Conservation (phyloP, 1,284 basidiomycete genomes). For the Naganishia cerealis region DNA sequence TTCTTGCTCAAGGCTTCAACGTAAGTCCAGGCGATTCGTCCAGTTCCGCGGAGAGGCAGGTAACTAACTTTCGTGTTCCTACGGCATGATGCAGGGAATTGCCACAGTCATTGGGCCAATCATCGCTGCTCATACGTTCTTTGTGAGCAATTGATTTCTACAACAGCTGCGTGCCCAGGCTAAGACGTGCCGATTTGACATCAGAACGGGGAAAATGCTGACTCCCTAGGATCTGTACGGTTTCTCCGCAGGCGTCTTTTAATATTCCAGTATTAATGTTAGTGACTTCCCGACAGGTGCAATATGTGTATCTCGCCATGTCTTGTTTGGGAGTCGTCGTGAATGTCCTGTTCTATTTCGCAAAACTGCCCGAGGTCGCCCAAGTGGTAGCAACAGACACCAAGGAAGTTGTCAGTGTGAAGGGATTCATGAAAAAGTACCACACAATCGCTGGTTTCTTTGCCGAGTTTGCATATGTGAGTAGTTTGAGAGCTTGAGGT, state of each 20-base stretch:
- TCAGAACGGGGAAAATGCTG: constrained; percentile 37
- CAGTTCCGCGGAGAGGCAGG: neutral
- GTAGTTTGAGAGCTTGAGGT: neutral
- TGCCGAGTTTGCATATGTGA: constrained; percentile 40
- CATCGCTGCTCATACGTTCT: constrained; percentile 44
- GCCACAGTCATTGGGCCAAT: constrained; percentile 45
- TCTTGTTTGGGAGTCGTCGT: constrained; percentile 38
- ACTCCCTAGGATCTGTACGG: constrained; percentile 31
- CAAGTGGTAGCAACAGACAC: constrained; percentile 40
- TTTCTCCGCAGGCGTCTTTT: neutral
- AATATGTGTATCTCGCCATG: constrained; percentile 48
- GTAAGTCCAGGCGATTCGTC: neutral
- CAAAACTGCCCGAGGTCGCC: constrained; percentile 43
- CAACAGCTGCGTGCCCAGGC: neutral
- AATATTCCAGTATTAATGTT: neutral
- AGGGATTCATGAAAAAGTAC: constrained; percentile 41
- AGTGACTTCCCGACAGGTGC: constrained; percentile 34
- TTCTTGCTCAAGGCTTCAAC: constrained; percentile 45
- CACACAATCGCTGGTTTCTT: constrained; percentile 41
- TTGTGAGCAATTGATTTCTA: constrained; percentile 26
- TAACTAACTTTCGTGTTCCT: neutral
- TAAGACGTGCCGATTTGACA: neutral
- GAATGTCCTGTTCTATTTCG: constrained; percentile 40
- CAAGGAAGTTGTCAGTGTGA: constrained; percentile 32
- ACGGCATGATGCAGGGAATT: constrained; percentile 36